Evolutionary conservation across 1,284 basidiomycete genomes (phyloP).

Genomic region (Irpex sp.): DNA sequence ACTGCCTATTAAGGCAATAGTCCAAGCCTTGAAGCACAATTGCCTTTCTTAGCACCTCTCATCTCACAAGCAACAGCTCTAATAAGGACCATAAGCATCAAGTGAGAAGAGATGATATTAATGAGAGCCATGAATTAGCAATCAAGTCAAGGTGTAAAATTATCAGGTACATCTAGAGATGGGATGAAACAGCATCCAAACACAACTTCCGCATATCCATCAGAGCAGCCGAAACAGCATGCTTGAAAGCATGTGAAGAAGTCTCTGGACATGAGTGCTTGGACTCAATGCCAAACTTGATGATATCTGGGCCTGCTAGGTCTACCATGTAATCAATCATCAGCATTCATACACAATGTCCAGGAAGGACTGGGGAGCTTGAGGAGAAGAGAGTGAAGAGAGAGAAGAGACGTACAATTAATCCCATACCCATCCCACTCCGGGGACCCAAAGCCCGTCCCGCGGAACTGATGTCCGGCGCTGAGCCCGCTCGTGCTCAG

Average conservation of each 20-base stretch:
- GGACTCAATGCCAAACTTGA: constrained; percentile 96
- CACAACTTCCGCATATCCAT: constrained; percentile 68
- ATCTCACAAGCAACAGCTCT: no score
- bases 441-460: constrained; percentile 86
- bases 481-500: constrained; percentile 90
- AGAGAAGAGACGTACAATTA: constrained; percentile 87
- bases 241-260: constrained; percentile 71
- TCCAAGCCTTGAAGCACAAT: no score
- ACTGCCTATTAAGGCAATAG: no score
- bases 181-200: constrained; percentile 12
- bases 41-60: no score
- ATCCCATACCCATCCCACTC: constrained; percentile 90
- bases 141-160: no score
- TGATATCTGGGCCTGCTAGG: constrained; percentile 73
- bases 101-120: no score
- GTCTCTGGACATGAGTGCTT: constrained; percentile 74
- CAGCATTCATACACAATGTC: no score
- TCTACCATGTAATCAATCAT: constrained; percentile 35
- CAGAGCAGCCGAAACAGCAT: constrained; percentile 66
- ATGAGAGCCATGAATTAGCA: no score
- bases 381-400: no score
- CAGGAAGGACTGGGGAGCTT: no score
- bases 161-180: constrained; percentile 11
- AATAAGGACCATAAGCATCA: no score
- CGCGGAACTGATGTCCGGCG: constrained; percentile 84